Evolutionary conservation across 805 yeast species (phyloP), one percentile per base, ranked within the genome.

Genomic region (Metschnikowia baotianmanensis): DNA sequence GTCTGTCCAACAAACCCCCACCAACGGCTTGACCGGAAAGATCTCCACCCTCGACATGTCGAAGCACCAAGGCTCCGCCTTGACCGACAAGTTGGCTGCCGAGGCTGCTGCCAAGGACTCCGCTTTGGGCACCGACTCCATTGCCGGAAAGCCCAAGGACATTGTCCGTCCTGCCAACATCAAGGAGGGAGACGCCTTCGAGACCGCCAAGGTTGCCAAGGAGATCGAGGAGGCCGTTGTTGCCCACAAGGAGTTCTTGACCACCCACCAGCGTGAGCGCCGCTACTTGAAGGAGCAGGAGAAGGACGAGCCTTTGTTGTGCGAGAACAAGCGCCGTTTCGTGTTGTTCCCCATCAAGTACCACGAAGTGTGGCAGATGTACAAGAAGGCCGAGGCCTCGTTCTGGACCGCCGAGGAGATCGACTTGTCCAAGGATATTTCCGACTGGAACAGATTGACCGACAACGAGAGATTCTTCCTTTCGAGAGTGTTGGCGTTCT

Each of bases 351-450:
- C 99, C 53, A 88, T 91, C 71, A 85, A 86, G 70, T 93, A 89
- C 73, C 91, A 90, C 63, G 98, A 91, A 71, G 86, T 91, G 65
- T 91, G 98, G 98, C 96, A 91, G 68, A 90, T 95, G 76, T 91
- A 91, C 72, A 91, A 91, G 76, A 88, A 91, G 71, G 97, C 98
- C 37, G 99, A 93, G 76, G 99, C 99, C 12, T 91, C 98, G 5
- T 91, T 91, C 78, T 91, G 99, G 99, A 93, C 98, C 29, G 97
- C 98, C 34, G 99, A 91, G 74, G 99, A 93, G 72, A 89, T 91
- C 52, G 99, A 91, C 69, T 78, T 91, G 51, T 82, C 95, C 41
- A 93, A 91, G 74, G 99, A 91, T 67, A 61, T 76, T 46, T 78
- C 77, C 57, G 99, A 91, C 72, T 91, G 99, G 99, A 90, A 87